Evolutionary conservation across 2,329 filamentous ascomycete genomes (phyloP), one percentile per base, ranked within the genome.

Genomic region (Fusarium nygamai): DNA sequence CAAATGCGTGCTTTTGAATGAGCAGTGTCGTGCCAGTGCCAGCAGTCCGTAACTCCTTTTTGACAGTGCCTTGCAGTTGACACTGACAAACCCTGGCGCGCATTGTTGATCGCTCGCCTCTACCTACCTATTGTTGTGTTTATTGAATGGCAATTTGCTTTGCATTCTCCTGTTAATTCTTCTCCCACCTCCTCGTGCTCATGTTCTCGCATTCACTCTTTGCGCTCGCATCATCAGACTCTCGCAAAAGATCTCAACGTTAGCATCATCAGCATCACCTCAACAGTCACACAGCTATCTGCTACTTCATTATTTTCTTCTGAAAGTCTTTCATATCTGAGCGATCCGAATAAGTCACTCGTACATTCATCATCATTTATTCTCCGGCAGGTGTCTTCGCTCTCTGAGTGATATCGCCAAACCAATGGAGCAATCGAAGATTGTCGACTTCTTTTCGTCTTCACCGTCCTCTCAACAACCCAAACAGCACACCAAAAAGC

Each of bases 371-470:
- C 6, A n/a, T 10, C 11, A 14, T 43, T 56, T n/a, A 10, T n/a
- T 43, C 53, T 20, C 27, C 13, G 27, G 22, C 14, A 54, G 38
- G 36, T 16, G 20, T 29, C 31, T 58, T 51, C 31, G 44, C 43
- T 22, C 38, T 17, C 9, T 20, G 33, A 24, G 44, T 36, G 51
- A 62, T 27, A 38, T 39, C 46, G 41, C 47, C 27, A 46, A 31
- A 27, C 39, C 22, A 13, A 76, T 73, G 67, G 62, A 57, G 33
- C 74, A 75, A 48, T 58, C 48, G 57, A 76, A 61, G 54, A 71
- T 73, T 36, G 46, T 64, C 31, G 69, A 73, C 27, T 67, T 75
- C 54, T 64, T 71, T 22, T 44, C 59, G n/a, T 67, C 56, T 17
- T 64, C 64, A 19, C 63, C 68, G 8, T n/a, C 19, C 22, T 57